A percentile compares a stretch with the other conserved stretches of the same genome.
Conservation (phyloP, 2,329 filamentous ascomycete species). For the Chlorencoelia australis region DNA sequence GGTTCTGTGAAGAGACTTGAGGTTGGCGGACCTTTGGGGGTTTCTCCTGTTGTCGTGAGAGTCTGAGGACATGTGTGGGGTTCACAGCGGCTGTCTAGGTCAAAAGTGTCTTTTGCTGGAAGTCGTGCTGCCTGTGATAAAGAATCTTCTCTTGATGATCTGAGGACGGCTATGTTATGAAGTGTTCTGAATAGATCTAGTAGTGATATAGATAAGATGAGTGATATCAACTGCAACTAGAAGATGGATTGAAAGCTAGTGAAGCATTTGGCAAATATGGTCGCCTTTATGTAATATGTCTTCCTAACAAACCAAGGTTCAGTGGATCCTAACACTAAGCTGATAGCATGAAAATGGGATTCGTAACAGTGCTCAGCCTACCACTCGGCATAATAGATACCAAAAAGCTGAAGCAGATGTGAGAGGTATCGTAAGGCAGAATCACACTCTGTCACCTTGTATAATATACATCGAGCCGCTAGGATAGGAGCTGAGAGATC, state of each 20-base stretch:
- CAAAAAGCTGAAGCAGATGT: no score
- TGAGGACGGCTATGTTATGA: constrained; percentile 1
- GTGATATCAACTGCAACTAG: not conserved
- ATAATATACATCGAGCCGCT: constrained; percentile 1
- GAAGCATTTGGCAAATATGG: constrained; percentile 5
- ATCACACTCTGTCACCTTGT: constrained; percentile 1
- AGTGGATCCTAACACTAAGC: not conserved
- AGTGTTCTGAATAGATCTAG: constrained; percentile 3
- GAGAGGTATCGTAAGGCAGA: constrained; percentile 1
- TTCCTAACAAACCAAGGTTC: not conserved
- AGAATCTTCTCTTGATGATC: constrained; percentile 1
- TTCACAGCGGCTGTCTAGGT: not conserved
- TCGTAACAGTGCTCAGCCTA: constrained; percentile 1
- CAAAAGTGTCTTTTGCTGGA: constrained; percentile 1
- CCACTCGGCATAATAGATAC: not conserved
- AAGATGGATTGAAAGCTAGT: constrained; percentile 2
- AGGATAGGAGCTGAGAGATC: not conserved
- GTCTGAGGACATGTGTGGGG: constrained; percentile 1
- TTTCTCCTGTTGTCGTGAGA: constrained; percentile 1
- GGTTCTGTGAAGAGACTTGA: constrained; percentile 2
- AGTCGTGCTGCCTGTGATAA: not conserved
- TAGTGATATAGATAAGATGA: constrained; percentile 1
- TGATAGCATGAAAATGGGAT: constrained; percentile 1
- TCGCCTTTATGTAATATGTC: constrained; percentile 2
- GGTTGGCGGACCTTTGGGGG: not conserved